A percentile compares a stretch with the other conserved stretches of the same genome.
phyloP scores from a whole-genome alignment of 805 yeast genomes.

The Candida ponderosae region DNA sequence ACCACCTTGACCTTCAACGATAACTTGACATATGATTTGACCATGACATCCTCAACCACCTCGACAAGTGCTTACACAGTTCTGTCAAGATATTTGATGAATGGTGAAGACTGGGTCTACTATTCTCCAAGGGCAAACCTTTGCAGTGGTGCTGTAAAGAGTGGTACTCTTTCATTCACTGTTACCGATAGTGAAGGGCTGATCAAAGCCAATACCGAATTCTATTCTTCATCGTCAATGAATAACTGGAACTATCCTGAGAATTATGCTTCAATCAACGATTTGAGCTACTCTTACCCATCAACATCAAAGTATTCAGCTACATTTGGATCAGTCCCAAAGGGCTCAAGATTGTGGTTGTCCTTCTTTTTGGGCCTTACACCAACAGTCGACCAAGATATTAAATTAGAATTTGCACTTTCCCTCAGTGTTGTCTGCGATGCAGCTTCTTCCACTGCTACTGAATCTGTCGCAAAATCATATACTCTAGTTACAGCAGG shows the following conservation, averaged over 20 bases:
- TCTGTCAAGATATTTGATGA: not conserved
- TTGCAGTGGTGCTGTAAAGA: not conserved
- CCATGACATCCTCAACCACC: not conserved
- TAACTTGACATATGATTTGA: conserved; percentile 2
- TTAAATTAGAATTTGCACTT: no score
- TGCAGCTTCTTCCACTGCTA: no score
- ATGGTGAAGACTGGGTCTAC: not conserved
- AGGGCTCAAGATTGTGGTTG: conserved; percentile 6
- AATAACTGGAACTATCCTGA: no score
- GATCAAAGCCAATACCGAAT: no score
- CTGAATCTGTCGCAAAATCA: not conserved
- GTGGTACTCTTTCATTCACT: not conserved
- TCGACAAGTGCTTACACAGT: not conserved
- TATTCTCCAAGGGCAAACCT: not conserved
- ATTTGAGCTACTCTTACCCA: not conserved
- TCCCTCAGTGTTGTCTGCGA: no score
- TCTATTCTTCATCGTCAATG: no score
- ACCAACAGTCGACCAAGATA: not conserved
- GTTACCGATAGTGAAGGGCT: not conserved
- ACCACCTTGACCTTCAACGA: conserved; percentile 11
- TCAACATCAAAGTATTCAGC: not conserved
- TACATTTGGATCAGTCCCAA: conserved; percentile 4
- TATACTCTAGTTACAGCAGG: conserved; percentile 2
- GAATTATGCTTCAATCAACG: no score
- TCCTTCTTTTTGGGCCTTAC: conserved; percentile 1